Base-by-base conservation (phyloP, 2,329 filamentous ascomycete species). In the Hypoxylon sp. region DNA sequence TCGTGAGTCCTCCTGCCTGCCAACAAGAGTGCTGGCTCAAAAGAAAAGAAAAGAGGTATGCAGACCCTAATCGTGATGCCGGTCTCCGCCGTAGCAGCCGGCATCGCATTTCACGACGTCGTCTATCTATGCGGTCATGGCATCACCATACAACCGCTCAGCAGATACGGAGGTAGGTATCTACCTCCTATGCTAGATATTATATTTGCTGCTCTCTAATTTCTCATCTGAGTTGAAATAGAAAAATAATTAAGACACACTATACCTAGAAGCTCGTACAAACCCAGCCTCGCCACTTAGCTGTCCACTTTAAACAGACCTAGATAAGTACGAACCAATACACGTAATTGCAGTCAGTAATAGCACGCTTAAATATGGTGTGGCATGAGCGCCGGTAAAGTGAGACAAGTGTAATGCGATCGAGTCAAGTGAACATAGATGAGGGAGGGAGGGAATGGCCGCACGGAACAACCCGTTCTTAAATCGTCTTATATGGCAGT, bases 371-470 rank as follows among this genome's bases (percentile, higher is more conserved):
- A 17, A 28, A 44, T 24, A 51, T 48, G 43, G 53, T 41, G 41
- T 58, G 50, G 49, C 22, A 22, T 15, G 19, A 17, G 30, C 26
- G 11, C 10, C 8, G 44, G 30, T n/a, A 30, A 49, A 19, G 19
- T 39, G 34, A 50, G 54, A 62, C 34, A 57, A 19, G 46, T 24
- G 11, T 28, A n/a, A 32, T 32, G 39, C 46, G 32, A 22, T 15
- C 26, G 41, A 55, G 60, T 64, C 60, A 64, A 56, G 60, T 64
- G 60, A 64, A 13, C 51, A 62, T 44, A 44, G n/a, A 26, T 39
- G 17, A 11, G 39, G 48, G 48, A 11, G 39, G 48, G 48, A 39
- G 19, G 32, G 48, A 7, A 39, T 19, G 22, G 20, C n/a, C 8
- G 15, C 22, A 22, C 48, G 28, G 32, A 39, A 51, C 32, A 39